Conservation (phyloP, 2,329 filamentous ascomycete species). For the Fragosphaeria purpurea region DNA sequence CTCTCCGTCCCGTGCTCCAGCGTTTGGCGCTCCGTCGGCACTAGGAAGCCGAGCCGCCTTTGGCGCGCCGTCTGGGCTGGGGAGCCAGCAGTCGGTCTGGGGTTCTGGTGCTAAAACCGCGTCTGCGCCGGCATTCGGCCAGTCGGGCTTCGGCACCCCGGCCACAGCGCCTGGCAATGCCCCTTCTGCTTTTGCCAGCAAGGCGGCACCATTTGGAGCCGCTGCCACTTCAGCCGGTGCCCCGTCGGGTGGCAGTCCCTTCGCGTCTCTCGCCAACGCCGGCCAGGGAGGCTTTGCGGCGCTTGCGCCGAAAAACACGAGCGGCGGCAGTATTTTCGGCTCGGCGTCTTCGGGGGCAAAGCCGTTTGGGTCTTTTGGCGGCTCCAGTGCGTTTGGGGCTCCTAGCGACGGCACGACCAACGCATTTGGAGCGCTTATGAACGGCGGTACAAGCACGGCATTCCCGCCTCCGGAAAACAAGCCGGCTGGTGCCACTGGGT, state of each 20-base stretch:
- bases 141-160: constrained; percentile 36
- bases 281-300: constrained; percentile 40
- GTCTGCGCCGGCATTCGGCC: constrained; percentile 41
- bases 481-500: constrained; percentile 25
- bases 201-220: constrained; percentile 10
- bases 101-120: constrained; percentile 15
- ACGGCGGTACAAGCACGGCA: constrained; percentile 18
- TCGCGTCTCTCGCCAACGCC: constrained; percentile 14
- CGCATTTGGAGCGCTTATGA: too few relatives aligned
- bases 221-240: constrained; percentile 18
- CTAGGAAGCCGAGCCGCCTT: constrained; percentile 20
- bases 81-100: constrained; percentile 22
- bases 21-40: constrained; percentile 36
- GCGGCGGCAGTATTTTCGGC: constrained; percentile 28
- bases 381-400: constrained; percentile 15
- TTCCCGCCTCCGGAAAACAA: constrained; percentile 32
- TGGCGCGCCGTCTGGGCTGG: constrained; percentile 25
- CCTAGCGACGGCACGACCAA: constrained; percentile 20
- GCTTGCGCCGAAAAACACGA: constrained; percentile 25
- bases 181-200: constrained; percentile 16
- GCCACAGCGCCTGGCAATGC: constrained; percentile 19
- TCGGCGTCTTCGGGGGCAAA: constrained; percentile 22
- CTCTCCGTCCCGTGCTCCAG: constrained; percentile 25
- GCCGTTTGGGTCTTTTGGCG: constrained; percentile 18
- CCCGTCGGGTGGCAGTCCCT: constrained; percentile 7